Evolutionary conservation across 2,329 filamentous ascomycete species (phyloP), one percentile per base, ranked within the genome.

Genomic region (Byssochlamys sp.): DNA sequence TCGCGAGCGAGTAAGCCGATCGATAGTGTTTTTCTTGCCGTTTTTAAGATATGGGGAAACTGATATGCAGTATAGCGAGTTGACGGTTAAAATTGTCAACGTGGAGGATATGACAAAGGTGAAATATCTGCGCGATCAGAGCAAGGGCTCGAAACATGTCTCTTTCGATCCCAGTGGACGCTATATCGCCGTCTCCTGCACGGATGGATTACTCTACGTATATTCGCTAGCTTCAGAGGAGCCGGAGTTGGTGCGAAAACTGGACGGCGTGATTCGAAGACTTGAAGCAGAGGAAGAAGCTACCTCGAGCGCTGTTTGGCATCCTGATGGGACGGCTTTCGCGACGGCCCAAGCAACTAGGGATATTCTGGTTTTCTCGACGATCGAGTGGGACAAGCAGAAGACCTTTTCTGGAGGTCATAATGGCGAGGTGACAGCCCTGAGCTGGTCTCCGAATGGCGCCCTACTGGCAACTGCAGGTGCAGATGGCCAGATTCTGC

Each of bases 391-490:
- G 89, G 89, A 91, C 69, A 87, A 88, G 63, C 91, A 97, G 71
- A 83, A 88, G 59, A 75, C 78, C 0, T 99, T 99, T 69, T 77
- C 84, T 6, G 85, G 86, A 29, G 90, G 88, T 0, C 94, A 97
- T 68, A 84, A 85, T 49, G 87, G 86, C 19, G 89, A 95, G 63
- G 87, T 99, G 58, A 96, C 90, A 0, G 88, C 91, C 2, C 75
- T 95, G 35, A 85, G 89, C 35, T 99, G 94, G 94, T 96, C 92
- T 12, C 90, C 91, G 1, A 99, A 99, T 68, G 94, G 94, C 45
- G 89, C 91, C 1, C 79, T 99, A 66, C 79, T 99, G 25, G 90
- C 86, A 14, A 83, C 80, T 19, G 80, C 81, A 3, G 80, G 78
- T n/a, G 73, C 78, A 33, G 74, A 78, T 61, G 76, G 81, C 24